Conservation (phyloP, 164 flowering plant genomes). For the Saururus chinensis region DNA sequence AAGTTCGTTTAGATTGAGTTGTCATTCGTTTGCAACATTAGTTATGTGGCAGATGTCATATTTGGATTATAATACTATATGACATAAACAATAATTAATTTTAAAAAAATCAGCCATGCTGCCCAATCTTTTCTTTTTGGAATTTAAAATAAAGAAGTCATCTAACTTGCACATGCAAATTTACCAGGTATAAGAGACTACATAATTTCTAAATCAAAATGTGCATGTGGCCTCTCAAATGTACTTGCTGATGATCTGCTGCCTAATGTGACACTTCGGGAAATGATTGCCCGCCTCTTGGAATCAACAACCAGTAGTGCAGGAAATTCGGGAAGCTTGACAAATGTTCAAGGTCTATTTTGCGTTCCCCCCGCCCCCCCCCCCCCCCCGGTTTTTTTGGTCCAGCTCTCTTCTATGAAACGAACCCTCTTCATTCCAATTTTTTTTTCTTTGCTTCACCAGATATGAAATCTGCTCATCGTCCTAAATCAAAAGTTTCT, state of each 20-base stretch:
- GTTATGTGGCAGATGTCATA: background rate
- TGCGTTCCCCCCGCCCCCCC: background rate
- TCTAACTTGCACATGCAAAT: no score
- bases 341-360: constrained; percentile 60
- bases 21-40: no score
- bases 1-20: no score
- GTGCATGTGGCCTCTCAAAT: constrained; percentile 80
- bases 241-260: constrained; percentile 90
- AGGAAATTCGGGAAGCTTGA: constrained; percentile 61
- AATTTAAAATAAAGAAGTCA: no score
- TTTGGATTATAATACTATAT: no score
- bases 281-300: constrained; percentile 67
- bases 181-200: constrained; percentile 76
- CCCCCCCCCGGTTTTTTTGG: no score
- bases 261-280: constrained; percentile 86
- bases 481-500: constrained; percentile 43
- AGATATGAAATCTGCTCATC: constrained; percentile 82
- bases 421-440: background rate
- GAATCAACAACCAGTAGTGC: constrained; percentile 84
- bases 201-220: constrained; percentile 63
- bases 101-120: no score
- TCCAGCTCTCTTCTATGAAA: background rate
- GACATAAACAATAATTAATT: no score
- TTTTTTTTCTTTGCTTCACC: background rate
- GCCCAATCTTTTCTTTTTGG: no score